Base-by-base conservation (phyloP, 1,284 basidiomycete genomes). In the Xerocomus cyaneibrunnescens region DNA sequence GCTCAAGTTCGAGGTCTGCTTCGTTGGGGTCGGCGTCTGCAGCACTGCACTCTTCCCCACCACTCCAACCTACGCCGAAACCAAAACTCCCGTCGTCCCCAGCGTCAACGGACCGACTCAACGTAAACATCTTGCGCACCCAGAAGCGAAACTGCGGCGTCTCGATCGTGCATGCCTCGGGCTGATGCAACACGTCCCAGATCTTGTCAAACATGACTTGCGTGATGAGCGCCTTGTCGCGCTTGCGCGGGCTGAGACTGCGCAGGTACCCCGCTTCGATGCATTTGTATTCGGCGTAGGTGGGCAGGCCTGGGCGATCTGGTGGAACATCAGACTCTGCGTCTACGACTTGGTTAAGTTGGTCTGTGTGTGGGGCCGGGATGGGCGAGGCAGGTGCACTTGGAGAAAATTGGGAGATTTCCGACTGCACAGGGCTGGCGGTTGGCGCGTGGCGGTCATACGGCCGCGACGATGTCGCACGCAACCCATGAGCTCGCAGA, bases 101-200 rank as follows among this genome's bases (percentile, higher is more conserved):
- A 3, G 13, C 40, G 35, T 5, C 14, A 9, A 28, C 38, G 2
- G 72, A 66, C 45, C 72, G 68, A 43, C 75, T 76, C 7, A 88
- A 62, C 43, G 70, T 71, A 64, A 90, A 89, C 81, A 84, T 89
- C 73, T 87, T 88, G 60, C 86, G 81, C 6, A 84, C 87, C 88
- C 89, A 91, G 69, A 83, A 89, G 41, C 86, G 80, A 65, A 90
- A 90, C 59, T 86, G 84, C 1, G 84, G 74, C 5, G 77, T 81
- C 56, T 79, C 77, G 42, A 73, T 59, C 37, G 57, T 66, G 41
- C 56, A 75, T 25, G 71, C 65, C 5, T 77, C 72, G 17, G 77
- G 74, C 49, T 76, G 70, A 36, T 79, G 75, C 16, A 90, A 72
- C 23, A 84, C 79, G 56, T 80, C 76, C 77, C 84, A 83, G 67